Evolutionary conservation across 345 rosid species (phyloP).

Genomic region (Odontarrhena argentea): DNA sequence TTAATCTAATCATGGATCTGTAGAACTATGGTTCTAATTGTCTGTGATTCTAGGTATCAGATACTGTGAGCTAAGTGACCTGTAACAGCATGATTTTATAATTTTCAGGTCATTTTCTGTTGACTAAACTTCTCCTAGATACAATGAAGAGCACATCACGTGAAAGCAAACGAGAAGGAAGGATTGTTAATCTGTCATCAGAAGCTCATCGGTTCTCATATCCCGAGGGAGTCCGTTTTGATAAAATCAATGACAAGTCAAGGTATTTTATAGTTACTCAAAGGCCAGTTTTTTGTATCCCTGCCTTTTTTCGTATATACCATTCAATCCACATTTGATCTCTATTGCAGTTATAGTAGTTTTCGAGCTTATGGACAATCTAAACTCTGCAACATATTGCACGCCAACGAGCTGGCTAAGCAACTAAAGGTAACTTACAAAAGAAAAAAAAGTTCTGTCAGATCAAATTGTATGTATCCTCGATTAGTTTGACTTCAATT

Average conservation of each 20-base stretch:
- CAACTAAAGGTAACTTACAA: constrained; percentile 44
- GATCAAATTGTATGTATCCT: too few species aligned
- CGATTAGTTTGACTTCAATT: too few species aligned
- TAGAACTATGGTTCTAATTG: too few species aligned
- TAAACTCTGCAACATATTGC: constrained; percentile 46
- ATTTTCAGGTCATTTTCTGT: constrained; percentile 66
- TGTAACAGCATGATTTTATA: not conserved
- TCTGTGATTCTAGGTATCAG: too few species aligned
- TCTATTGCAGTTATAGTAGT: constrained; percentile 48
- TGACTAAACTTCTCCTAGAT: constrained; percentile 59
- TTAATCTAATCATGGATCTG: not conserved
- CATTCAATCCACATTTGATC: constrained; percentile 13
- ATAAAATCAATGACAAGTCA: constrained; percentile 52
- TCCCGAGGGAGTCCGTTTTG: constrained; percentile 52
- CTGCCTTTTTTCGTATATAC: not conserved
- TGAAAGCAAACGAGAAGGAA: constrained; percentile 55
- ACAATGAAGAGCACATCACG: constrained; percentile 59
- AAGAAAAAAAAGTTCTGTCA: not conserved
- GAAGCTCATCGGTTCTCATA: constrained; percentile 47
- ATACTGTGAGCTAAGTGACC: too few species aligned
- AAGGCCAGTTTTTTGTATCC: not conserved
- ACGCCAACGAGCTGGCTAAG: constrained; percentile 53
- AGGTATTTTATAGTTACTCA: constrained; percentile 41
- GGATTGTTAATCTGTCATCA: constrained; percentile 63
- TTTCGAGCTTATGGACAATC: constrained; percentile 58